Evolutionary conservation across 805 yeast genomes (phyloP), one percentile per base, ranked within the genome.

Genomic region (Ascoidea asiatica): DNA sequence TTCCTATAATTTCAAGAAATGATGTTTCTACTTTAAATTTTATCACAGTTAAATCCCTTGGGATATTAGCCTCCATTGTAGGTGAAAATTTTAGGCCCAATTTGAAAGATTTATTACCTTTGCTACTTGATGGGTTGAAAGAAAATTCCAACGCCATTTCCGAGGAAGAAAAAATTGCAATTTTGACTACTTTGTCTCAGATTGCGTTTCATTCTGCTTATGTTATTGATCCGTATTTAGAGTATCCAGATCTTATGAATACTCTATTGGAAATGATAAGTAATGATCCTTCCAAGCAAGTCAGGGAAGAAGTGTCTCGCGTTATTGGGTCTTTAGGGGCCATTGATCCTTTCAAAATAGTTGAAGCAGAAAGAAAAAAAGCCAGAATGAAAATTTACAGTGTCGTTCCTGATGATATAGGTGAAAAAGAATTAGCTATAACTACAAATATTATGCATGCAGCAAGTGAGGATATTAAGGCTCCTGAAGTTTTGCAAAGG

Each of bases 281-380:
- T n/a, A 44, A 43, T 20, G 40, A 22, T 19, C 84, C 50, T 77
- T 88, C 47, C 97, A 90, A 55, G 74, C 77, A 73, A 4, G 79
- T 86, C 5, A 76, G 92, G 55, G 67, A 95, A 46, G 97, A 92
- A 58, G 83, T 96, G 0, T 95, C 92, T 1, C 72, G 90, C 50
- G 63, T 92, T 20, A 66, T 92, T 46, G 99, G 99, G 56, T 88
- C 89, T 33, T 65, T 92, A 38, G 99, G 99, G 50, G 98, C 98
- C 0, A 66, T 92, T 41, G 98, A 92, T 61, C 99, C 99, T 1
- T 92, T 90, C 58, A 89, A 86, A 56, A 94, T 88, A 53, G 77
- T 95, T 45, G 95, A 87, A 53, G 85, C 89, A 7, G 97, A 89
- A 57, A 79, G 85, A 46, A 8, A 8, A 11, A 29, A 29, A 29